Evolutionary conservation across 192 early-diverging fungal genomes (phyloP), one percentile per base, ranked within the genome.

Genomic region (Chytriomyces hyalinus): DNA sequence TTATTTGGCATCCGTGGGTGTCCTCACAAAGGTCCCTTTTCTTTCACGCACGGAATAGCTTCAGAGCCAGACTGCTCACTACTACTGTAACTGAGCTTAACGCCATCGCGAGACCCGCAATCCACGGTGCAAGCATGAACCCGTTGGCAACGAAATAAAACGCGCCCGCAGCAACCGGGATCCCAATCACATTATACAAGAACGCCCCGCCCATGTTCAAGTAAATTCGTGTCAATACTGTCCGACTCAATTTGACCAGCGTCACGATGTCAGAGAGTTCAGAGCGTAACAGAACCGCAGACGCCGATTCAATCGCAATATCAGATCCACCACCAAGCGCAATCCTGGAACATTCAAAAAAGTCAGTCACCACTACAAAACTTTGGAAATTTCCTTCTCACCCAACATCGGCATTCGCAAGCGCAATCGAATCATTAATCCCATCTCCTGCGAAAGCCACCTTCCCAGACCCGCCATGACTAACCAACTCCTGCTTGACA

Each of bases 391-490:
- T 36, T 36, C 28, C 28, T 36, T 36, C 84, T 80, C 68, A 84
- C 84, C 95, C 95, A 44, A 98, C 87, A 83, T 96, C 93, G 2
- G 95, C 91, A 73, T 94, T 92, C 5, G 95, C 93, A 1, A 98
- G 82, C 2, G 97, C 97, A 51, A 94, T 90, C 5, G 95, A 92
- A 83, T 97, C 97, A 70, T 98, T 98, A 80, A 98, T 96, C 15
- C 97, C 97, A 79, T 98, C 97, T 26, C 97, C 97, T 6, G 95
- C 89, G 93, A 98, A 95, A 0, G 92, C 95, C 3, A 98, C 95
- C 67, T 67, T 78, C 49, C 60, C 72, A 10, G 43, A 80, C 53
- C 77, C 71, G 65, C 91, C 91, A 7, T 92, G 77, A 17, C 86
- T 79, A 71, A 83, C 82, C 17, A 7, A 8, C 20, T 61, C 36